These are phyloP conservation scores for Carex arenaria DNA, from an alignment of 202 grass and related monocot genomes.

Conservation along the genomic window DNA sequence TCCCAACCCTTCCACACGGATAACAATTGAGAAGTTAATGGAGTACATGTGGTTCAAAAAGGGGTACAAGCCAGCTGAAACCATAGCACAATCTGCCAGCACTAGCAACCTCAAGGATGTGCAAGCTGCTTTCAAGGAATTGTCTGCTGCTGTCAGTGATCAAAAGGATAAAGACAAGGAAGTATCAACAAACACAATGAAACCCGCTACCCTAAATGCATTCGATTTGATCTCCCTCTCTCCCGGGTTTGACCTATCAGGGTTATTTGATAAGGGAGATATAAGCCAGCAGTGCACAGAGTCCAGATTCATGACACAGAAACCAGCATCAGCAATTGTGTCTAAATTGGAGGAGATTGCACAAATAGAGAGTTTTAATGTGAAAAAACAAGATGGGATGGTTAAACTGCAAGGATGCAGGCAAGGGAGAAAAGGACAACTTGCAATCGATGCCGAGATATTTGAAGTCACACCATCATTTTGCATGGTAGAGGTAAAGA, in stretches of 20 bases:
- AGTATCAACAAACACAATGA: constrained; percentile 30
- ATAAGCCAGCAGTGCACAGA: constrained; percentile 31
- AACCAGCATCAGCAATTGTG: constrained; percentile 60
- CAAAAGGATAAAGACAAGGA: not conserved
- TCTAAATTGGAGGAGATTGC: constrained; percentile 92
- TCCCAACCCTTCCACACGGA: constrained; percentile 56
- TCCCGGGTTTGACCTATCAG: constrained; percentile 72
- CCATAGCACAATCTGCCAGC: constrained; percentile 11
- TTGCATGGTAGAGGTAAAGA: constrained; percentile 68
- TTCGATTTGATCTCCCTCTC: constrained; percentile 93
- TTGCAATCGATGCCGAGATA: constrained; percentile 71
- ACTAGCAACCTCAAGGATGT: constrained; percentile 50
- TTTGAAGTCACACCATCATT: constrained; percentile 70
- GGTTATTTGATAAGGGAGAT: constrained; percentile 51
- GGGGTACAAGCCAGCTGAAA: constrained; percentile 55
- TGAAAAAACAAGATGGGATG: constrained; percentile 66
- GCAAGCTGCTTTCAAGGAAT: constrained; percentile 42
- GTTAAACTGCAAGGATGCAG: constrained; percentile 64
- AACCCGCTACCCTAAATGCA: constrained; percentile 63
- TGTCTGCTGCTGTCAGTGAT: constrained; percentile 23
- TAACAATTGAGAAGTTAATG: constrained; percentile 54
- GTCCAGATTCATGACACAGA: constrained; percentile 59
- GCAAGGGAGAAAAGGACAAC: constrained; percentile 74
- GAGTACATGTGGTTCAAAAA: constrained; percentile 71
- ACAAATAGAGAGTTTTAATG: constrained; percentile 58